phyloP scores from a whole-genome alignment of 2,329 filamentous ascomycete genomes.

The Acrodontium crateriforme region DNA sequence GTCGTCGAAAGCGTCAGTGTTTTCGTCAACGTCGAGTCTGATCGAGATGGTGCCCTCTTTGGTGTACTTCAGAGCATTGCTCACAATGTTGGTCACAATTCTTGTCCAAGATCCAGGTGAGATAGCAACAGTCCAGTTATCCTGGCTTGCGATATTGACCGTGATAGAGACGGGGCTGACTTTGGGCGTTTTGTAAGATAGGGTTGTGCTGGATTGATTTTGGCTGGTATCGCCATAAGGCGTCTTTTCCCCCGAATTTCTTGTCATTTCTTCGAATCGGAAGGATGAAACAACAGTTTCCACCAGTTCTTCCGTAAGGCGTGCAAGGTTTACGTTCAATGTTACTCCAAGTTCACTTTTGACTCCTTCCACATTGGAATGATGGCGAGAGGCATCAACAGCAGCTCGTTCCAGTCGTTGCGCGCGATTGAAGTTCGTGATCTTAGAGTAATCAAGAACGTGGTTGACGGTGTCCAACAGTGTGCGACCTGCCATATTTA shows the following conservation, averaged over 20 bases:
- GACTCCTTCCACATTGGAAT: too few relatives aligned
- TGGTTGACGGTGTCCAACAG: slow-evolving; percentile 35
- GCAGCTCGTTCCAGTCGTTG: slow-evolving; percentile 3
- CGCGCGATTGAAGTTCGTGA: slow-evolving; percentile 29
- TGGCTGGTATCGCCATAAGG: slow-evolving; percentile 11
- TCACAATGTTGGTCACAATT: slow-evolving; percentile 32
- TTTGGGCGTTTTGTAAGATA: too few relatives aligned
- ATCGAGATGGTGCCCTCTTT: slow-evolving; percentile 14
- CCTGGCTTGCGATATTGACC: slow-evolving; percentile 4
- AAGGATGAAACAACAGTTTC: slow-evolving; percentile 6
- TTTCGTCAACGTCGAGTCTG: not conserved
- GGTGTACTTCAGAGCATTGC: slow-evolving; percentile 36
- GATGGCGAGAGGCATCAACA: slow-evolving; percentile 2
- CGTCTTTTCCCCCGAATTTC: too few relatives aligned
- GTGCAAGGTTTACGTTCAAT: slow-evolving; percentile 11
- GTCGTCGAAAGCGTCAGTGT: slow-evolving; percentile 2
- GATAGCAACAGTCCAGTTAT: slow-evolving; percentile 26
- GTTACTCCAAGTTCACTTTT: too few relatives aligned
- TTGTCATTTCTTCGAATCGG: not conserved
- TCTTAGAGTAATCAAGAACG: slow-evolving; percentile 28
- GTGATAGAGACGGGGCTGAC: slow-evolving; percentile 4
- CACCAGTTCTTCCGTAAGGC: slow-evolving; percentile 13
- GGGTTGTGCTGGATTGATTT: too few relatives aligned
- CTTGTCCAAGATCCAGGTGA: slow-evolving; percentile 31
- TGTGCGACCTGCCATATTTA: slow-evolving; percentile 35